Evolutionary conservation across 1,139 yeast genomes (phyloP), one percentile per base, ranked within the genome.

Genomic region (Yamadazyma membranifaciens): DNA sequence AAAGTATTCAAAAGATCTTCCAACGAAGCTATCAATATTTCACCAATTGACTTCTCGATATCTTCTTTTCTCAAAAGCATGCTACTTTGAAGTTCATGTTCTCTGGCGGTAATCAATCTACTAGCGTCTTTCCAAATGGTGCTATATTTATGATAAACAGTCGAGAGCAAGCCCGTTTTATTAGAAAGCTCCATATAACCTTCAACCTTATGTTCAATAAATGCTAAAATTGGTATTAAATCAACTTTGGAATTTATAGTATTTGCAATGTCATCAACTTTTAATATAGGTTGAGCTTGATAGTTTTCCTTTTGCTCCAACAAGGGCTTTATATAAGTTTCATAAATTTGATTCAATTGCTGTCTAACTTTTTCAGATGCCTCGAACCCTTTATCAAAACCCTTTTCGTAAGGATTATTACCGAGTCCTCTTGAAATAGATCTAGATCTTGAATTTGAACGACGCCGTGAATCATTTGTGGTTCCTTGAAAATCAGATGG

Each of bases 91-190:
- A 68, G 48, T 14, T 52, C 54, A 6, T 45, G 47, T 43, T 69
- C 75, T 36, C 61, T 62, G 3, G 48, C 34, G n/a, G 53, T 54
- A 31, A 70, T 45, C n/a, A 55, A 47, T 2, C 54, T 58, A 16
- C 68, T 55, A 0, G 65, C 50, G 37, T 73, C 78, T 14, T 59
- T 56, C 74, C 82, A 72, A 3, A 64, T 54, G 0, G 59, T 43
- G 1, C 59, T 54, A 42, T 54, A 57, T 29, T 60, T 57, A 41
- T 67, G 73, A 46, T 50, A 69, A 0, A 46, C 36, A 3, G 65
- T 54, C 1, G 75, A 64, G 34, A 50, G 46, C 10, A 44, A 46
- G 0, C 74, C 64, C 0, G 68, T 47, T 13, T 51, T 47, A 2
- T 50, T 45, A 3, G 58, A 50, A 32, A 65, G 46, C 35, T 59